Base-by-base conservation (phyloP, 257 asterid genomes). In the Nicotiana tabacum region DNA sequence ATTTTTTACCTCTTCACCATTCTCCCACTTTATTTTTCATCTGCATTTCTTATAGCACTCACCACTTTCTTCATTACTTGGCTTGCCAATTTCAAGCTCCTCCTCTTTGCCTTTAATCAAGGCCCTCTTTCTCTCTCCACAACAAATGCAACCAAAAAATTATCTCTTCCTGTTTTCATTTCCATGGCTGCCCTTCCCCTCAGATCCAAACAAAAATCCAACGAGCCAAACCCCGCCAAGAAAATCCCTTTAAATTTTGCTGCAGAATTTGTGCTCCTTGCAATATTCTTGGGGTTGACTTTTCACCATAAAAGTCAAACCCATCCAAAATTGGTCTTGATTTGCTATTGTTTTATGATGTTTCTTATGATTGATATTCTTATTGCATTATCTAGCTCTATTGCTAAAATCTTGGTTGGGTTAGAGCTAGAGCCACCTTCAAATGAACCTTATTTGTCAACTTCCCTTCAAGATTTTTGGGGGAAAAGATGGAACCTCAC, bases 381-480 rank as follows among this genome's bases (percentile, higher is more conserved):
- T 51, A 80, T 91, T 0, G 88, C 89, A 53, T 81, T 55, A 64
- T 91, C 91, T 78, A 74, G 21, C 21, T 13, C 2, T 74, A 24
- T 74, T 27, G 91, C 84, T 58, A 86, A 88, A 43, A 90, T 87
- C 56, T 32, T 78, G 9, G 82, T 91, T 4, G 95, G 96, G 6
- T 6, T 90, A 80, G 95, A 92, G 15, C 33, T 91, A 9, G 97
- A 91, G 82, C 92, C 91, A 46, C 95, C 89, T 39, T 94, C 92
- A 86, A 66, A 94, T 85, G 92, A 91, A 83, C 98, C 97, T 81
- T 92, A 92, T 67, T 21, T 92, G 0, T 85, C 98, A 66, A 89
- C 93, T 33, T 94, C 98, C 32, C 87, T 94, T 1, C 98, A 91
- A 24, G 97, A 94, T 9, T 94, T 90, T 55, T 92, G 98, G 98